Base-by-base conservation (phyloP, 805 yeast genomes). In the Yarrowia divulgata region DNA sequence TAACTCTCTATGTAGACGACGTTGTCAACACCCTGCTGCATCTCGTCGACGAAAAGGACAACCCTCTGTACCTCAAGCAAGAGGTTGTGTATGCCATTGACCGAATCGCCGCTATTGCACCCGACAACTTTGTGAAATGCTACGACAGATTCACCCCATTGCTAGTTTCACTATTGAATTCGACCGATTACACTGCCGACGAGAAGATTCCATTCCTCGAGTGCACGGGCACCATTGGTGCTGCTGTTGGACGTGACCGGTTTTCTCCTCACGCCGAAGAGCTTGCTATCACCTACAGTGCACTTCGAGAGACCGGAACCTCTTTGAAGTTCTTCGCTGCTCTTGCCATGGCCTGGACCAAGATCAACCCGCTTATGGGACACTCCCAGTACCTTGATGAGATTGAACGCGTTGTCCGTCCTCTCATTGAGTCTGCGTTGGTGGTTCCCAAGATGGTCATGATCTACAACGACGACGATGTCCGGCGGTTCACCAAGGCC, bases 21-120 rank as follows among this genome's bases (percentile, higher is more conserved):
- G 81, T 95, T 74, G 82, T 95, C 70, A 84, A 87, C 43, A 90
- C 91, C 73, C 81, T 95, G 72, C 82, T 94, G 69, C 88, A 86
- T 1, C 81, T 94, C 35, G 83, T 95, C 69, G 93, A 90, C 77
- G 87, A 93, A 69, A 95, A 96, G 49, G 91, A 93, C 78, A 85
- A 92, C 72, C 63, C 63, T 10, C 63, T 57, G 10, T 95, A 93
- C 76, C 97, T 95, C 60, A 98, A 95, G 80, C 99, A 95, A 77
- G 99, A 95, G 81, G 98, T 93, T 16, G 84, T 95, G 70, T 93
- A 98, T 10, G 95, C 98, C 0, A 93, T 95, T 78, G 97, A 98
- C 29, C 90, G 93, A 73, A 93, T 94, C 73, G 99, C 99, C 1
- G 98, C 94, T 79, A 96, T 97, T 19, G 97, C 98, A 2, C 92